phyloP scores from a whole-genome alignment of 225 moss, liverwort and hornwort genomes.

The Sphagnum contortum region DNA sequence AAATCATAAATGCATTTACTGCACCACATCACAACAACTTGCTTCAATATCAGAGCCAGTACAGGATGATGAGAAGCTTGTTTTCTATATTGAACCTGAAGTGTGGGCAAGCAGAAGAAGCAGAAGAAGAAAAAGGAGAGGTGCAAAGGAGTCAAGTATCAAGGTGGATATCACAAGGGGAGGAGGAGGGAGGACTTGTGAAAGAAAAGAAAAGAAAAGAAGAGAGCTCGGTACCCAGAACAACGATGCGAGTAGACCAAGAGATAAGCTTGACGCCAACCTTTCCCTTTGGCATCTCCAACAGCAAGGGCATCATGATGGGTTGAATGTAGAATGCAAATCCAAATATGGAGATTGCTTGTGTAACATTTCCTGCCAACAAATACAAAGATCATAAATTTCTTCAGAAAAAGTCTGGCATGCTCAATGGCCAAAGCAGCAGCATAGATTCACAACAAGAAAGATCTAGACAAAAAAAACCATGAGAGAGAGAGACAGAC shows the following conservation, averaged over 20 bases:
- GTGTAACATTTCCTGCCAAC: slow-evolving; percentile 36
- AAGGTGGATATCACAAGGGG: too few relatives aligned
- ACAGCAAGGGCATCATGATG: slow-evolving; percentile 52
- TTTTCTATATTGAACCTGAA: too few relatives aligned
- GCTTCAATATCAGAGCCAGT: too few relatives aligned
- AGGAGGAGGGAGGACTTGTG: neutral
- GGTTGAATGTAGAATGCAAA: slow-evolving; percentile 58
- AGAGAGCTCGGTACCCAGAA: slow-evolving; percentile 21
- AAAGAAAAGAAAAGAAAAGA: neutral
- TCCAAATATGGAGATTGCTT: slow-evolving; percentile 54
- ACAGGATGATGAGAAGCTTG: too few relatives aligned
- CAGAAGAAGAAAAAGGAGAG: neutral
- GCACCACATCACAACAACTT: slow-evolving; percentile 2
- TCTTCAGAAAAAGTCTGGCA: too few relatives aligned
- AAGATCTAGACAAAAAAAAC: too few relatives aligned
- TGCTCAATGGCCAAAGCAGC: too few relatives aligned
- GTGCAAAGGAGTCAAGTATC: neutral
- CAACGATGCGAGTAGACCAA: slow-evolving; percentile 32
- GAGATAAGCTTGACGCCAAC: slow-evolving; percentile 44
- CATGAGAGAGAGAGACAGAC: too few relatives aligned
- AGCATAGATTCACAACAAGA: neutral
- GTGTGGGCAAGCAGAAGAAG: too few relatives aligned
- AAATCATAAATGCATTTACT: slow-evolving; percentile 51
- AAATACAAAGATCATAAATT: neutral
- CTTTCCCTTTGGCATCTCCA: slow-evolving; percentile 34